Percentiles rank a stretch among this genome's conserved stretches.
Conservation (phyloP, 495 filamentous ascomycete genomes). For the Halenospora varia region DNA sequence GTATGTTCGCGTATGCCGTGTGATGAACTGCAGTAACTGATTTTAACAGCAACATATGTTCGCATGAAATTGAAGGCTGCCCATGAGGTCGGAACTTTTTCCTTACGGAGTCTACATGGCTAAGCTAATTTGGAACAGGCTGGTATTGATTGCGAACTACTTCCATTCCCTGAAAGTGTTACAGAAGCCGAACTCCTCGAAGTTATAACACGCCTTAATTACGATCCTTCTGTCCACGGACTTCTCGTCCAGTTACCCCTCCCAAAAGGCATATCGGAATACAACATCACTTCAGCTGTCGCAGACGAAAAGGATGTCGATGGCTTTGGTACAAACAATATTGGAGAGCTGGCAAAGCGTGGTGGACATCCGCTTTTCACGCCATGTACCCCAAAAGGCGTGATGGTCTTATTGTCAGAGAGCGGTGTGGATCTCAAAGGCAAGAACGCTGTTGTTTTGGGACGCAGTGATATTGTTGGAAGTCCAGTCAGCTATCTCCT, state of each 20-base stretch:
- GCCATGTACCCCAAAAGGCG: slow-evolving; percentile 94
- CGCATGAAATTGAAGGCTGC: slow-evolving; percentile 99
- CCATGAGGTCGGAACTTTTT: slow-evolving; percentile 62
- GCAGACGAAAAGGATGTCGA: slow-evolving; percentile 95
- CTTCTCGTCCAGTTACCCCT: slow-evolving; percentile 92
- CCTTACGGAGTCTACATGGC: background rate
- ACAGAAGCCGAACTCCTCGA: slow-evolving; percentile 83
- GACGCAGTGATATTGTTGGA: slow-evolving; percentile 94
- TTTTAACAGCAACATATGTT: slow-evolving; percentile 81
- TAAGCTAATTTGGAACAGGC: slow-evolving; percentile 48
- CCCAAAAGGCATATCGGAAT: slow-evolving; percentile 84
- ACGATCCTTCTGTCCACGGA: slow-evolving; percentile 82
- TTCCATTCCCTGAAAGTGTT: slow-evolving; percentile 76
- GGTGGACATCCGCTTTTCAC: slow-evolving; percentile 82
- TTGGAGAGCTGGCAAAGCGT: slow-evolving; percentile 93
- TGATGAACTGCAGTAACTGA: slow-evolving; percentile 1
- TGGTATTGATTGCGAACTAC: slow-evolving; percentile 80
- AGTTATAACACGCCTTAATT: slow-evolving; percentile 75
- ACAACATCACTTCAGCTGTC: slow-evolving; percentile 83
- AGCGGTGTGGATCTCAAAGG: slow-evolving; percentile 78
- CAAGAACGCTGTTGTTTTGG: slow-evolving; percentile 92
- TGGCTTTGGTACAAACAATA: slow-evolving; percentile 89
- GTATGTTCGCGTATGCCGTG: slow-evolving; percentile 45
- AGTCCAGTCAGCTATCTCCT: slow-evolving; percentile 93
- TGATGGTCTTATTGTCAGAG: slow-evolving; percentile 87